Evolutionary conservation across 2,329 filamentous ascomycete species (phyloP), one percentile per base, ranked within the genome.

Genomic region (Fusarium continuum): DNA sequence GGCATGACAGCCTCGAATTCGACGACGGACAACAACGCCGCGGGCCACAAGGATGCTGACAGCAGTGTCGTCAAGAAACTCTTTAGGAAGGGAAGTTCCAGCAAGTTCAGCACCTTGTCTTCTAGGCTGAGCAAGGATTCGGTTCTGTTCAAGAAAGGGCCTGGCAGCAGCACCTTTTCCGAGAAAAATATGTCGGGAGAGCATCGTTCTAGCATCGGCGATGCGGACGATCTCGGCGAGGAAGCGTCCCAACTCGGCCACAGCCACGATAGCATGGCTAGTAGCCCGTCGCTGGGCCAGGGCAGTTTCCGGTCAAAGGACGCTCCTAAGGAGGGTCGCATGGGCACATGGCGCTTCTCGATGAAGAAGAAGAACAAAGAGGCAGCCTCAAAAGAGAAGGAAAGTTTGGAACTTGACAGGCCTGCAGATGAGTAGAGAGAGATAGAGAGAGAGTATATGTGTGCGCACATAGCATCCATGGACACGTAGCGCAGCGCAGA

Each of bases 51-150:
- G 68, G 79, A 86, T 52, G 77, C 81, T 61, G 84, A 87, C 47
- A 85, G 86, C 47, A 85, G 85, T 61, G 84, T 85, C 49, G 77
- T 88, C 64, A 78, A 82, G 71, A 85, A 88, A 72, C 78, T 89
- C 43, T 83, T 89, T 52, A 84, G 87, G 26, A 89, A 89, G 76
- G 85, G 86, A 44, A 88, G 85, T 72, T 86, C 85, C 7, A 82
- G 85, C 74, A 89, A 89, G 76, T 89, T 89, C 72, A 85, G 85
- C 41, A 60, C 56, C 72, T 77, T 88, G 56, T 82, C 86, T 11
- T 85, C 85, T 43, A 74, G 84, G 55, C 69, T 84, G 17, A 79
- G 80, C 46, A 89, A 86, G 68, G 82, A 84, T 40, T 80, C 81
- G 23, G 73, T 77, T 9, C 74, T 85, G 22, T 86, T 85, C 66